phyloP scores from a whole-genome alignment of 495 filamentous ascomycete species.

The Penicillium lividum region DNA sequence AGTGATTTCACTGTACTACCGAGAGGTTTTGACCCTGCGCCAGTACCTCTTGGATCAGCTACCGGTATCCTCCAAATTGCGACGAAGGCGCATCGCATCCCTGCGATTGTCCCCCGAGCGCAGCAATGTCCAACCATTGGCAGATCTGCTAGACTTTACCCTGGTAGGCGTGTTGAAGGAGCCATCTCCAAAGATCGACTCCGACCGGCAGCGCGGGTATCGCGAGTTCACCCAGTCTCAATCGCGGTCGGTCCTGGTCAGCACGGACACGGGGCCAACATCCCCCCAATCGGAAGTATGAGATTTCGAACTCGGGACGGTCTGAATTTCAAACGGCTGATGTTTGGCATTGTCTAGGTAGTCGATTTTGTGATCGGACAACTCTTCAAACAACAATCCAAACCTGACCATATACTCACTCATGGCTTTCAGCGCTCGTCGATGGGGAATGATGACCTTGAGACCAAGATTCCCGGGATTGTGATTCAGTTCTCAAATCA shows the following conservation, averaged over 20 bases:
- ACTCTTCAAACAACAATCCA: slow-evolving; percentile 64
- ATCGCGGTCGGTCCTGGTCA: slow-evolving; percentile 33
- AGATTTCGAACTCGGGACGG: slow-evolving; percentile 1
- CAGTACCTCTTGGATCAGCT: slow-evolving; percentile 64
- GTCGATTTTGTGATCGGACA: slow-evolving; percentile 80
- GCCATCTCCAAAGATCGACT: slow-evolving; percentile 31
- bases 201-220: slow-evolving; percentile 57
- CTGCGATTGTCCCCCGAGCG: slow-evolving; percentile 18
- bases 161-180: slow-evolving; percentile 58
- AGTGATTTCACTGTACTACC: slow-evolving; percentile 75
- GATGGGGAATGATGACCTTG: slow-evolving; percentile 31
- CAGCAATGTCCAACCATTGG: slow-evolving; percentile 32
- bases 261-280: slow-evolving; percentile 39
- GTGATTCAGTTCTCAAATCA: slow-evolving; percentile 62
- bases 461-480: slow-evolving; percentile 53
- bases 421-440: slow-evolving; percentile 66
- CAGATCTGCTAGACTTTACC: slow-evolving; percentile 64
- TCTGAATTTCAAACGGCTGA: slow-evolving; percentile 19
- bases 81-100: slow-evolving; percentile 50
- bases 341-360: slow-evolving; percentile 53
- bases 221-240: slow-evolving; percentile 66
- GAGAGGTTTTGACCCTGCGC: slow-evolving; percentile 64
- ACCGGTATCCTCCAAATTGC: slow-evolving; percentile 50
- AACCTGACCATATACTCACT: slow-evolving; percentile 72
- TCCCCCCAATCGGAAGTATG: slow-evolving; percentile 62